phyloP scores from a whole-genome alignment of 352 stramenopile species.

The Aphanomyces stellatus region DNA sequence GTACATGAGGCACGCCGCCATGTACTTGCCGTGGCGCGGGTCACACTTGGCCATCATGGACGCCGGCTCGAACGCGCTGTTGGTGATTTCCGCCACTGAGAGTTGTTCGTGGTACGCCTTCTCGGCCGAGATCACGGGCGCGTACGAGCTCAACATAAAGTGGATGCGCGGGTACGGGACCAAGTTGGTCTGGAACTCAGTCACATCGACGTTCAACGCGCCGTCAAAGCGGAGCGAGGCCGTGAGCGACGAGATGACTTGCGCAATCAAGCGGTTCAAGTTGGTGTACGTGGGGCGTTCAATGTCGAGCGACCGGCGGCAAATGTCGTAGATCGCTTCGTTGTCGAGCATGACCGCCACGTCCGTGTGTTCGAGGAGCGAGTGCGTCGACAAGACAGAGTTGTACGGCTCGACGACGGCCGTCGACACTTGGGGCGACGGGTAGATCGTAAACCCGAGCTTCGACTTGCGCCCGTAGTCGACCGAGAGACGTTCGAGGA shows the following conservation, averaged over 20 bases:
- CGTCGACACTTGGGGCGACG: conserved; percentile 93
- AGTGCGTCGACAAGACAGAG: conserved; percentile 95
- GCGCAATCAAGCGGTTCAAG: conserved; percentile 96
- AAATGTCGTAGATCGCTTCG: conserved; percentile 98
- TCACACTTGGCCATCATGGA: conserved; percentile 99
- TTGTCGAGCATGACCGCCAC: conserved; percentile 98
- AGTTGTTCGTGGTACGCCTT: conserved; percentile 97
- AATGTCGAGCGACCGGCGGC: conserved; percentile 95
- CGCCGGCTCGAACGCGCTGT: conserved; percentile 95
- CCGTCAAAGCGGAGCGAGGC: conserved; percentile 97
- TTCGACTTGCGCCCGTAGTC: conserved; percentile 99
- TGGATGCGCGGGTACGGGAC: conserved; percentile 98
- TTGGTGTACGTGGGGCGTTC: conserved; percentile 98
- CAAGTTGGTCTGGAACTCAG: conserved; percentile 99
- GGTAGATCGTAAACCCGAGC: conserved; percentile 97
- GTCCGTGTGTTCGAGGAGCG: conserved; percentile 96
- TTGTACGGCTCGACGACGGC: conserved; percentile 98
- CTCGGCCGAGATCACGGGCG: conserved; percentile 95
- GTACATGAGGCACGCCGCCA: conserved; percentile 98
- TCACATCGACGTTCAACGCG: conserved; percentile 98
- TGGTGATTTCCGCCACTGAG: conserved; percentile 98
- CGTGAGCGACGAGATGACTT: conserved; percentile 98
- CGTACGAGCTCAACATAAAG: conserved; percentile 99
- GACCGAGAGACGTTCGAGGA: conserved; percentile 95
- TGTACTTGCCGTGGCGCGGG: conserved; percentile 98